Percentiles rank a stretch among this genome's conserved stretches.
Evolutionary conservation across 352 stramenopile species (phyloP).

Genomic region (Pythium periplocum): DNA sequence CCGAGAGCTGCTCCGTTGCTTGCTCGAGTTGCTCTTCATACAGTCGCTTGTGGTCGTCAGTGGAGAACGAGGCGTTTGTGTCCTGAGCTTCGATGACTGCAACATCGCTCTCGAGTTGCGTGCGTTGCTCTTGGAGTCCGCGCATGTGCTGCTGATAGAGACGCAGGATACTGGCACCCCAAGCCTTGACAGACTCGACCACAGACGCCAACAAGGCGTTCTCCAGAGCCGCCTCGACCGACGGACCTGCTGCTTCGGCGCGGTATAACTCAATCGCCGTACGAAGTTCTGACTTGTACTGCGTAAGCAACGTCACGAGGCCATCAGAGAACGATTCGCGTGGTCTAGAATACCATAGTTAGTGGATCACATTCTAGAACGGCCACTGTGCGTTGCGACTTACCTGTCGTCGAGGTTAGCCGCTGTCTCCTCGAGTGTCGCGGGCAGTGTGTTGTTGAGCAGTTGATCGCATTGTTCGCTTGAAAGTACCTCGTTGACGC

Average conservation of each 20-base stretch:
- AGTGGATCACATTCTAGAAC: too few relatives aligned
- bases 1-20: constrained; percentile 45
- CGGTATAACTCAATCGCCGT: constrained; percentile 37
- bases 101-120: constrained; percentile 21
- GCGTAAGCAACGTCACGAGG: constrained; percentile 35
- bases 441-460: constrained; percentile 27
- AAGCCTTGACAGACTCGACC: constrained; percentile 38
- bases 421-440: constrained; percentile 32
- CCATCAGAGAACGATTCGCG: constrained; percentile 50
- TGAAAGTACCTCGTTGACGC: constrained; percentile 16
- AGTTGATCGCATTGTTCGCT: constrained; percentile 6
- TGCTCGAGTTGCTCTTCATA: constrained; percentile 41
- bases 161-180: constrained; percentile 33
- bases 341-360: constrained; percentile 6
- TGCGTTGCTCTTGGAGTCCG: constrained; percentile 20
- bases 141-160: constrained; percentile 46
- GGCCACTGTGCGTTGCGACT: too few relatives aligned
- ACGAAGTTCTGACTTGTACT: constrained; percentile 55
- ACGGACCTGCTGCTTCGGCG: constrained; percentile 19
- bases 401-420: constrained; percentile 19
- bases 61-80: constrained; percentile 19
- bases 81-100: constrained; percentile 23
- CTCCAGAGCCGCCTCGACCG: constrained; percentile 24
- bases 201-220: constrained; percentile 30
- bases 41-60: constrained; percentile 36